phyloP scores from a whole-genome alignment of 176 grass and related monocot species.

The Tillandsia leiboldiana region DNA sequence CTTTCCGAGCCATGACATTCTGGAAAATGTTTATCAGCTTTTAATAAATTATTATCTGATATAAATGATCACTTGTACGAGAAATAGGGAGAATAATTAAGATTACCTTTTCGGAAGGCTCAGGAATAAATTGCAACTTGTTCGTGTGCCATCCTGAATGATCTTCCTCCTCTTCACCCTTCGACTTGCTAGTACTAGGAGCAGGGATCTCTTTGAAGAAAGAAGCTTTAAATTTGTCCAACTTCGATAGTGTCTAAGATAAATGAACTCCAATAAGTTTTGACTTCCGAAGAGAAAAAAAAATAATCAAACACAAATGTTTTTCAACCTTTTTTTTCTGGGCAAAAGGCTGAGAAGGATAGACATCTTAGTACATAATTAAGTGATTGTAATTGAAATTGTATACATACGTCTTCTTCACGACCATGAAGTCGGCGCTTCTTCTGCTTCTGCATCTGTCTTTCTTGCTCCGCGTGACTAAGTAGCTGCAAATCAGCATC shows the following conservation, averaged over 20 bases:
- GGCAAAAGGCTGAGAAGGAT: background rate
- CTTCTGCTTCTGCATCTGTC: constrained; percentile 77
- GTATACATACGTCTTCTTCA: constrained; percentile 60
- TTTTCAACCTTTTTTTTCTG: too few species aligned
- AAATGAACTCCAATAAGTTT: constrained; percentile 1
- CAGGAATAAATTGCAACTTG: constrained; percentile 42
- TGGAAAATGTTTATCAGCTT: constrained; percentile 20
- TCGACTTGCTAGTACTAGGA: constrained; percentile 24
- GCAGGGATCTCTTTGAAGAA: constrained; percentile 36
- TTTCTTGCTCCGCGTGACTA: constrained; percentile 86
- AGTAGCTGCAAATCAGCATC: constrained; percentile 84
- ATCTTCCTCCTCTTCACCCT: constrained; percentile 33
- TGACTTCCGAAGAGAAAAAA: too few species aligned
- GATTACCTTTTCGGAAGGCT: constrained; percentile 49
- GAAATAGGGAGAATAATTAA: background rate
- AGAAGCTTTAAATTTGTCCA: constrained; percentile 66
- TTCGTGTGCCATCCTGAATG: constrained; percentile 59
- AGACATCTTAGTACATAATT: background rate
- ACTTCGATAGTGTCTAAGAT: constrained; percentile 60
- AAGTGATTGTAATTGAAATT: constrained; percentile 2
- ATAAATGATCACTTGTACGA: background rate
- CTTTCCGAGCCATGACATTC: constrained; percentile 74
- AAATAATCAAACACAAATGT: too few species aligned
- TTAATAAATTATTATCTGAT: constrained; percentile 8
- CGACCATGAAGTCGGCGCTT: constrained; percentile 67